Percentiles rank a stretch among this genome's conserved stretches.
phyloP scores from a whole-genome alignment of 164 flowering plant species.

The Annona squamosa region DNA sequence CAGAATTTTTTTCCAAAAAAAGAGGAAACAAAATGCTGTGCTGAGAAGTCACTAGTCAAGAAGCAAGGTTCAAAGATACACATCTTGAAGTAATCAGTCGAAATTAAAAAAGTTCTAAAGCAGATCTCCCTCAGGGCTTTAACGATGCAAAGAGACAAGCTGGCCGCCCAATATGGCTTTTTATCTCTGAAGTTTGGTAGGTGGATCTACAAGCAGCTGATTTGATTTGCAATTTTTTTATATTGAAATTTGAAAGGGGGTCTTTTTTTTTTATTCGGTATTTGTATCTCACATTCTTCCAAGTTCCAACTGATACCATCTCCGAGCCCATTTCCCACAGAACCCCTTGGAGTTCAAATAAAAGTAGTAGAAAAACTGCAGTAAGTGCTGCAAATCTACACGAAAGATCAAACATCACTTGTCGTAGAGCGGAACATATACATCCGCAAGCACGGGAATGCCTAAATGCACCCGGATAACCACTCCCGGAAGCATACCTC shows the following conservation, averaged over 20 bases:
- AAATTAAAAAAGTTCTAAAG: neutral
- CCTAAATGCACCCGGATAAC: too few species aligned
- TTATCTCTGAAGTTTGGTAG: neutral
- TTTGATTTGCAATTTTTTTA: neutral
- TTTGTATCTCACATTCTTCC: neutral
- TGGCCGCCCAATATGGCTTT: neutral
- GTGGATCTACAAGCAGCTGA: neutral
- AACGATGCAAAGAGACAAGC: neutral
- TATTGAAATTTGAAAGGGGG: neutral
- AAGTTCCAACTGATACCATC: neutral
- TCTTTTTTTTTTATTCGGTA: neutral
- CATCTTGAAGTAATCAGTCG: neutral
- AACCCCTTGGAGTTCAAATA: neutral
- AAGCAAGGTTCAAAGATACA: neutral
- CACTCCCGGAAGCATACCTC: conserved; percentile 15
- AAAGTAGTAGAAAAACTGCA: neutral
- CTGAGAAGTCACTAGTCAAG: neutral
- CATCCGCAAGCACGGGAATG: conserved; percentile 7
- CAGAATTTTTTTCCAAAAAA: neutral
- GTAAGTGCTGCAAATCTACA: neutral
- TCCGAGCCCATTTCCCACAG: neutral
- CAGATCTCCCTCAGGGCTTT: neutral
- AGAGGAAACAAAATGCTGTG: neutral
- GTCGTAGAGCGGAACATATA: conserved; percentile 10
- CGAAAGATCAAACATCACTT: conserved; percentile 11